Evolutionary conservation across 2,329 filamentous ascomycete genomes (phyloP), one percentile per base, ranked within the genome.

Genomic region (Colletotrichum coccodes): DNA sequence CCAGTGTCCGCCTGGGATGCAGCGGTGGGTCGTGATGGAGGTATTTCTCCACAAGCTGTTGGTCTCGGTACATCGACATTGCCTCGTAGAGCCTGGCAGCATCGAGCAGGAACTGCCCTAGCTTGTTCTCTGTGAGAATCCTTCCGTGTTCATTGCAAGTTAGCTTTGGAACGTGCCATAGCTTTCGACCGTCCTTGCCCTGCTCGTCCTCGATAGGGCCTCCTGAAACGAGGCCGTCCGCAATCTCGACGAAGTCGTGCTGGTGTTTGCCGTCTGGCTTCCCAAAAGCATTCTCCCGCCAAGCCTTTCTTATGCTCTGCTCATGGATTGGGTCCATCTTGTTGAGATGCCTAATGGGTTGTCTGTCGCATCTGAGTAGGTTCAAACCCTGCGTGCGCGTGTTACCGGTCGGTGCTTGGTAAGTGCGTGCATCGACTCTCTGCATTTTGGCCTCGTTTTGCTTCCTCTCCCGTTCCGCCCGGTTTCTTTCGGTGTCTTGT

Each of bases 1-100:
- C 84, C 0, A 86, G 74, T 0, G 84, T 86, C 0, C 84, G 73
- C 0, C 84, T 77, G 0, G 82, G 79, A 65, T 86, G 84, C 1
- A 81, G 72, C 6, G 79, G 82, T 0, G 80, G 75, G 1, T 81
- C 70, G 0, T 60, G 18, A 16, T 77, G 72, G 0, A 84, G 72
- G 34, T 79, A 81, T 3, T 73, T 70, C 12, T 76, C 65, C 2
- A 82, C 72, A 6, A 83, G 60, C 42, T 70, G 72, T 61, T 79
- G 76, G 54, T 83, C 81, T 0, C 74, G 71, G 30, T 79, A 78
- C 3, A 75, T 77, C 0, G 75, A 64, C 71, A 84, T 82, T 0
- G 76, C 77, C 58, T 82, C 80, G 26, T 77, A 76, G 0, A 83
- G 72, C 0, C 72, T 73, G 0, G 80, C 78, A 0, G 77, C 79